These are phyloP conservation scores for Hyphopichia buzzinii DNA, from an alignment of 1,139 yeast species.

Conservation along the genomic window DNA sequence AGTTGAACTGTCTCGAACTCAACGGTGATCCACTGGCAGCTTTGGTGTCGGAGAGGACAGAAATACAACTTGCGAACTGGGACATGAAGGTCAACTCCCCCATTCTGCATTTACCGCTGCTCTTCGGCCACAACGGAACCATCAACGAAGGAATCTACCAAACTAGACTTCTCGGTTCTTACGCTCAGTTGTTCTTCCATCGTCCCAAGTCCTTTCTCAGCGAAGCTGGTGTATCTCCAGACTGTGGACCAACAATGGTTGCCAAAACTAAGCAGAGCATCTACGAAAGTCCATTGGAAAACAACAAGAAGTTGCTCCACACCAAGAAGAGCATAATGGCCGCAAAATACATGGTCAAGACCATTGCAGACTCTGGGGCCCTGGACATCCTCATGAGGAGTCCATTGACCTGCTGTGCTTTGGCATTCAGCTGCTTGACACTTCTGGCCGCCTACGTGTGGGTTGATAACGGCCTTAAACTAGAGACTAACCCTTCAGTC, in stretches of 20 bases:
- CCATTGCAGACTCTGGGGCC: conserved; percentile 46
- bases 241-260: conserved; percentile 36
- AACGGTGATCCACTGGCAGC: conserved; percentile 47
- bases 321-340: conserved; percentile 51
- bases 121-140: conserved; percentile 33
- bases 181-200: conserved; percentile 51
- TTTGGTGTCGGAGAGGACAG: conserved; percentile 18
- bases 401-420: conserved; percentile 48
- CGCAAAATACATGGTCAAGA: conserved; percentile 44
- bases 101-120: too few relatives aligned
- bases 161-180: conserved; percentile 41
- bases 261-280: conserved; percentile 35
- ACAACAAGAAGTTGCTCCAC: conserved; percentile 41
- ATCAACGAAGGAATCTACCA: conserved; percentile 53
- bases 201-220: conserved; percentile 47
- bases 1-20: conserved; percentile 42
- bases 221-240: neutral
- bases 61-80: too few relatives aligned
- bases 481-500: neutral
- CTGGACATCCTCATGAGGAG: conserved; percentile 40
- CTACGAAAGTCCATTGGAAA: neutral
- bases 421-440: conserved; percentile 48
- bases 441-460: conserved; percentile 50
- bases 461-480: conserved; percentile 25
- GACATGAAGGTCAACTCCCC: conserved; percentile 38